Evolutionary conservation across 345 rosid genomes (phyloP).

Genomic region (Luvunga scandens): DNA sequence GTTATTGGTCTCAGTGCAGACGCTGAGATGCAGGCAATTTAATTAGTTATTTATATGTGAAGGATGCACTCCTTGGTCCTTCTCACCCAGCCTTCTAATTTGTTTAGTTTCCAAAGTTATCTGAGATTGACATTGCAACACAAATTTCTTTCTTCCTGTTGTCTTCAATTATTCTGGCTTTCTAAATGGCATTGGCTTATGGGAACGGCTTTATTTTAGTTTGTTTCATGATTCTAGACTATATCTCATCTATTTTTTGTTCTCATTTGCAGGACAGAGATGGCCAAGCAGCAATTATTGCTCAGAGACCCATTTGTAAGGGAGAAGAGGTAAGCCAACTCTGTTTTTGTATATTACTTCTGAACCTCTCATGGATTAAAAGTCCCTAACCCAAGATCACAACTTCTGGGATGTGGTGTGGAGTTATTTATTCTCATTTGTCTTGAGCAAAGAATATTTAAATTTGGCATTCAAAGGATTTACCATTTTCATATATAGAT

Average conservation of each 20-base stretch:
- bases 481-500: constrained; percentile 79
- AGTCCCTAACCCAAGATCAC: not conserved
- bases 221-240: not conserved
- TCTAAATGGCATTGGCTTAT: not conserved
- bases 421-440: not conserved
- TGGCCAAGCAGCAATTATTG: constrained; percentile 79
- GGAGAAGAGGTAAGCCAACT: constrained; percentile 70
- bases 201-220: not conserved
- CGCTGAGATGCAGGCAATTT: not conserved
- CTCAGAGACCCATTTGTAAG: constrained; percentile 45
- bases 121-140: not conserved
- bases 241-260: not conserved
- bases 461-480: constrained; percentile 41
- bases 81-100: too few species aligned
- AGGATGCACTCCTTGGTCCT: not conserved
- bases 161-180: not conserved
- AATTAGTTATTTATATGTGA: not conserved
- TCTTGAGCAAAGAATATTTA: not conserved
- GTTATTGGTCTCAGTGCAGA: not conserved
- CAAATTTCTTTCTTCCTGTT: not conserved
- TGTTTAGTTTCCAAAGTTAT: not conserved
- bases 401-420: not conserved
- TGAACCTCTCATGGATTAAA: not conserved
- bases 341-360: not conserved
- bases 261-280: constrained; percentile 65